Base-by-base conservation (phyloP, 164 flowering plant species). In the Kalanchoe fedtschenkoi region DNA sequence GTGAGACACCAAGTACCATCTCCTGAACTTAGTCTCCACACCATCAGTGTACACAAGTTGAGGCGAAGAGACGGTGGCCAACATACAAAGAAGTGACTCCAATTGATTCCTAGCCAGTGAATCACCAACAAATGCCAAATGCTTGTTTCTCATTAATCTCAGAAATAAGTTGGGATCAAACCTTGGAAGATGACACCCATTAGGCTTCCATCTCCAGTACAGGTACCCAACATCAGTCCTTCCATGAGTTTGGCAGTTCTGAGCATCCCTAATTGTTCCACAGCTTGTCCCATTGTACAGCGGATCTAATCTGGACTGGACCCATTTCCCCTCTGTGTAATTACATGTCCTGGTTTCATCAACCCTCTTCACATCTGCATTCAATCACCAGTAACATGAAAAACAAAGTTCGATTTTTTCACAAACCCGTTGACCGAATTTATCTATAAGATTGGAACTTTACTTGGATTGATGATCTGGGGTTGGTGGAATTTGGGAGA, bases 61-160 rank as follows among this genome's bases (percentile, higher is more conserved):
- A 6, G 90, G 91, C 10, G 53, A 6, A 17, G 88, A 78, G 14
- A 46, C 71, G 13, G 81, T 66, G 33, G 96, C 70, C 3, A 90
- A 46, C 74, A 88, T 66, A 68, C 97, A 93, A 4, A 93, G 74
- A 17, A 93, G 76, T 0, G 98, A 92, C 66, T 92, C 97, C 42
- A 89, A 63, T 65, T 92, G 98, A 71, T 92, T 92, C 65, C 98
- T 77, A 38, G 96, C 90, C 74, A 92, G 67, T n/a, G 97, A 88
- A 46, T 89, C 97, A 14, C 98, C 97, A 2, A 90, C 78, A 70
- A 92, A 90, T 5, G 93, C 93, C 35, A 88, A 47, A 61, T 85
- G 84, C 47, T 83, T 86, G 74, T 81, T 73, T 16, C 65, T 47
- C 17, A 85, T 43, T 32, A 88, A 63, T 21, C 65, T 62, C 11